Evolutionary conservation across 257 asterid genomes (phyloP).

Genomic region (Salvia miltiorrhiza): DNA sequence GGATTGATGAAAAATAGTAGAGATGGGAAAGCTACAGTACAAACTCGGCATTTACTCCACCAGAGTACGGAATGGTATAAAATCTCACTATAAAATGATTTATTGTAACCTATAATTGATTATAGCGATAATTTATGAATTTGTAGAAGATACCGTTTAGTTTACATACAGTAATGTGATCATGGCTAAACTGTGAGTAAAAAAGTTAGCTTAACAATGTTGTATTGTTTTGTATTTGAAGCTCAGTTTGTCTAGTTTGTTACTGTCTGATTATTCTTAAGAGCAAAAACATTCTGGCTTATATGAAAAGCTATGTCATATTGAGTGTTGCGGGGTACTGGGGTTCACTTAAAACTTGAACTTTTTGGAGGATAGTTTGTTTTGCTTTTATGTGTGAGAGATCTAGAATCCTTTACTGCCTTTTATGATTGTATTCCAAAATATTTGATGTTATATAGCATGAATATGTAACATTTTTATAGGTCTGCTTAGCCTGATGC

Average conservation of each 20-base stretch:
- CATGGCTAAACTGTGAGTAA: neutral
- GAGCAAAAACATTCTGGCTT: neutral
- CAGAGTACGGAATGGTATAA: slow-evolving; percentile 56
- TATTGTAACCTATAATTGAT: neutral
- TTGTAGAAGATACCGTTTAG: neutral
- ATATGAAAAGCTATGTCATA: neutral
- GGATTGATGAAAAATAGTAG: too few relatives aligned
- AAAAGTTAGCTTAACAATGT: neutral
- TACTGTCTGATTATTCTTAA: neutral
- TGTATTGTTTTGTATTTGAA: neutral
- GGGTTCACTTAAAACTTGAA: neutral
- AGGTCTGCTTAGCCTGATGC: too few relatives aligned
- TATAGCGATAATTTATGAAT: neutral
- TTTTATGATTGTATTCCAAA: neutral
- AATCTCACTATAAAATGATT: slow-evolving; percentile 9
- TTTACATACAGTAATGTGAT: too few relatives aligned
- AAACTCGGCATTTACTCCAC: too few relatives aligned
- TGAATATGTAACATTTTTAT: too few relatives aligned
- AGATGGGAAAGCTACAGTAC: too few relatives aligned
- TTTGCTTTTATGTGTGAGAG: neutral
- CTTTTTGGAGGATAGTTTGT: neutral
- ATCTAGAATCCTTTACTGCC: neutral
- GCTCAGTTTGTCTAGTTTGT: neutral
- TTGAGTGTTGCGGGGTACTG: neutral
- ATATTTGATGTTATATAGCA: neutral